These are phyloP conservation scores for Fusarium cyanostomum DNA, from an alignment of 2,329 filamentous ascomycete species.

Conservation along the genomic window DNA sequence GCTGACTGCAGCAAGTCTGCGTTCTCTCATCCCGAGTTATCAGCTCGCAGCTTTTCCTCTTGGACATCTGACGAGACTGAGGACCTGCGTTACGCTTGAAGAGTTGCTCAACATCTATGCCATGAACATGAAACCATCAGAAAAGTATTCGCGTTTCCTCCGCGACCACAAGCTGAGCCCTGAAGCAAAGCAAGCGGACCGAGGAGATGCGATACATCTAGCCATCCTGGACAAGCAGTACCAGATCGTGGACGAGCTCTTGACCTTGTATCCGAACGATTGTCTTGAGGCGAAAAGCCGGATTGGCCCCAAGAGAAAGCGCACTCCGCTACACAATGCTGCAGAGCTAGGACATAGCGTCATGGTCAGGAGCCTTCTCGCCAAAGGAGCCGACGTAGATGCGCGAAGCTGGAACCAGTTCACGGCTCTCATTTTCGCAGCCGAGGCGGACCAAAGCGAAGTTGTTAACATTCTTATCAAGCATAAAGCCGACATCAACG, in stretches of 20 bases:
- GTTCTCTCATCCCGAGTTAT: too few relatives aligned
- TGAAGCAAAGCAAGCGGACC: not conserved
- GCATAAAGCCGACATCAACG: conserved; percentile 15
- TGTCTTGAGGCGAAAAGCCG: conserved; percentile 14
- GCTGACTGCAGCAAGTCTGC: too few relatives aligned
- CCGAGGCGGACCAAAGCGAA: conserved; percentile 7
- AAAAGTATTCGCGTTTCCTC: not conserved
- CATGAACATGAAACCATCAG: not conserved
- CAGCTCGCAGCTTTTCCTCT: too few relatives aligned
- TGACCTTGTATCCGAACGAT: conserved; percentile 12
- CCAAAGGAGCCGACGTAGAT: conserved; percentile 15
- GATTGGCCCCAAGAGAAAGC: not conserved
- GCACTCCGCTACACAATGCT: conserved; percentile 25
- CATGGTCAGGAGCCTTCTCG: conserved; percentile 4
- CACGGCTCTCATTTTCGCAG: conserved; percentile 15
- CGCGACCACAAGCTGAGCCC: not conserved
- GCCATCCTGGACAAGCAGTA: conserved; percentile 9
- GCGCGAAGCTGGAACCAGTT: conserved; percentile 1
- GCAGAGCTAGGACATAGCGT: not conserved
- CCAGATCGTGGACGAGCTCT: conserved; percentile 3
- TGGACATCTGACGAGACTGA: too few relatives aligned
- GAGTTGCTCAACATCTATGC: not conserved
- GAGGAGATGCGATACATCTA: conserved; percentile 1
- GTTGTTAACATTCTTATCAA: conserved; percentile 8
- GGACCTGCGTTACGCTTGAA: too few relatives aligned